Conservation (phyloP, 1,284 basidiomycete species). For the Cryptococcus sp. region DNA sequence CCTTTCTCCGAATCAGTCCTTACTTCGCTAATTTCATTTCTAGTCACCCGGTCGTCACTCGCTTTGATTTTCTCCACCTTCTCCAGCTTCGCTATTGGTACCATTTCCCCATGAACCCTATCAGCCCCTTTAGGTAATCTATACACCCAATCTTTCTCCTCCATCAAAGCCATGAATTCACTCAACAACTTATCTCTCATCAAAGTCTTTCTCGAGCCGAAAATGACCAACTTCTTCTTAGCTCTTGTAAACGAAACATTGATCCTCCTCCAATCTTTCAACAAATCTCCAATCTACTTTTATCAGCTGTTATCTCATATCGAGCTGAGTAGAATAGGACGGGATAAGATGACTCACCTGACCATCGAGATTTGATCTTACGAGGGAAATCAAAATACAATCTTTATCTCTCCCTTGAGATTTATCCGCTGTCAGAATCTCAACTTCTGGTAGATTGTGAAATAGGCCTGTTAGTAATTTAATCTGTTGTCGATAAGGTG, state of each 20-base stretch:
- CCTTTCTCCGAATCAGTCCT: slow-evolving; percentile 21
- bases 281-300: slow-evolving; percentile 78
- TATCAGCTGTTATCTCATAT: slow-evolving; percentile 3
- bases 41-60: slow-evolving; percentile 10
- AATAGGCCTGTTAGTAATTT: slow-evolving; percentile 68
- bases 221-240: slow-evolving; percentile 78
- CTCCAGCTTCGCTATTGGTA: not conserved
- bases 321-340: not conserved
- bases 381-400: slow-evolving; percentile 87
- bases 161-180: slow-evolving; percentile 71
- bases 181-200: slow-evolving; percentile 56
- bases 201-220: slow-evolving; percentile 77
- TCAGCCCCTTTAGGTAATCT: slow-evolving; percentile 57
- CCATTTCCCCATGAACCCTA: slow-evolving; percentile 12
- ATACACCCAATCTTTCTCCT: slow-evolving; percentile 64
- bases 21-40: slow-evolving; percentile 12
- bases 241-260: slow-evolving; percentile 97
- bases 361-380: slow-evolving; percentile 73
- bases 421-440: slow-evolving; percentile 89
- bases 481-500: slow-evolving; percentile 91
- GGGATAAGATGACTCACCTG: slow-evolving; percentile 54
- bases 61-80: not conserved
- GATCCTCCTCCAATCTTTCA: slow-evolving; percentile 91
- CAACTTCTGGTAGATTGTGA: slow-evolving; percentile 54
- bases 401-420: slow-evolving; percentile 97